Percentiles rank a stretch among this genome's conserved stretches.
phyloP scores from a whole-genome alignment of 495 filamentous ascomycete species.

The Aspergillus egyptiacus region DNA sequence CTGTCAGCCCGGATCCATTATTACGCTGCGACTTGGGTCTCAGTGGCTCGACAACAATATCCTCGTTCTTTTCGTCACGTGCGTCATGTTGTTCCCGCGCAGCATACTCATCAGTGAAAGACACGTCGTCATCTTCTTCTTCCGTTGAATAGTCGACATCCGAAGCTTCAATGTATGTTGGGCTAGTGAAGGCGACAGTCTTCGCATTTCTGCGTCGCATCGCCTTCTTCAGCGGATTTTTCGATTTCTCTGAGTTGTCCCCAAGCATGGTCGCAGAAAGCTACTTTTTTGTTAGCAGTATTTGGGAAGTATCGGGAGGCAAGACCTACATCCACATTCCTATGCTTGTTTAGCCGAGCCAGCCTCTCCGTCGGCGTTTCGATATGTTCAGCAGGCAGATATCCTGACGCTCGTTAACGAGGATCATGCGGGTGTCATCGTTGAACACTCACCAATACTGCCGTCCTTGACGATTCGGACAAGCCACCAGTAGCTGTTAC shows the following conservation, averaged over 20 bases:
- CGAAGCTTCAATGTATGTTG: constrained; percentile 85
- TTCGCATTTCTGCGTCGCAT: constrained; percentile 84
- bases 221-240: constrained; percentile 83
- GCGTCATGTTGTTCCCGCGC: constrained; percentile 39
- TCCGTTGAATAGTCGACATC: constrained; percentile 85
- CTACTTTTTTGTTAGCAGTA: constrained; percentile 42
- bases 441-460: constrained; percentile 70
- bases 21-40: constrained; percentile 37
- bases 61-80: constrained; percentile 31
- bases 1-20: constrained; percentile 28
- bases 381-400: constrained; percentile 95
- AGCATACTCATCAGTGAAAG: constrained; percentile 48
- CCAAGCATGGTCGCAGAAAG: constrained; percentile 91
- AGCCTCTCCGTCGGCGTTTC: constrained; percentile 95
- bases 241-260: constrained; percentile 81
- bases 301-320: background rate
- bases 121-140: constrained; percentile 61
- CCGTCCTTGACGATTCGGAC: constrained; percentile 95
- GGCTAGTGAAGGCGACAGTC: constrained; percentile 78
- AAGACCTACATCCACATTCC: constrained; percentile 85
- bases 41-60: constrained; percentile 45
- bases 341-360: constrained; percentile 91
- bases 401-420: constrained; percentile 53
- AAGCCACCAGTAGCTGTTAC: constrained; percentile 99
- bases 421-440: background rate